A percentile compares a stretch with the other conserved stretches of the same genome.
These are phyloP conservation scores for Yamadazyma siamensis DNA, from an alignment of 1,139 yeast genomes.

Conservation along the genomic window DNA sequence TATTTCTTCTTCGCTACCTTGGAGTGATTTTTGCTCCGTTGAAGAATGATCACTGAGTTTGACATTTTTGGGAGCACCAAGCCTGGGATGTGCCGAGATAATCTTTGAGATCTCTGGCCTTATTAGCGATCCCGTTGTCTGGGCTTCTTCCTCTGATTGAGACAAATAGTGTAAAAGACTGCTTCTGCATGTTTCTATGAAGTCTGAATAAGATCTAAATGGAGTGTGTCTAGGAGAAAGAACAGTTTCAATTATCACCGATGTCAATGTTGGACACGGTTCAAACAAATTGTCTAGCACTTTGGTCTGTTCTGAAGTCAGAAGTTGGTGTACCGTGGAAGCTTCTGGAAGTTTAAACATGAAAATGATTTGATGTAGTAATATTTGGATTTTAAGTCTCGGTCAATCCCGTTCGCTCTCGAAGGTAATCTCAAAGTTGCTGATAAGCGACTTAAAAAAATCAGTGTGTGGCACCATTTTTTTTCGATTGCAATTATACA, in stretches of 20 bases:
- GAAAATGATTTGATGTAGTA: background rate
- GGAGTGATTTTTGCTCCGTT: conserved; percentile 67
- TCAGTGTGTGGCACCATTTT: too few relatives aligned
- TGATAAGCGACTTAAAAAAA: too few relatives aligned
- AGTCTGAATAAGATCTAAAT: conserved; percentile 35
- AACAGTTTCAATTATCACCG: conserved; percentile 35
- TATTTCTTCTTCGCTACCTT: conserved; percentile 46
- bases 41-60: conserved; percentile 62
- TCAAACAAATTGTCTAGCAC: conserved; percentile 61
- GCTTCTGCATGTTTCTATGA: conserved; percentile 50
- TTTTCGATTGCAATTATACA: too few relatives aligned
- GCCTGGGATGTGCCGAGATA: conserved; percentile 86
- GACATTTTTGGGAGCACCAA: conserved; percentile 57
- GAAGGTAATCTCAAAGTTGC: too few relatives aligned
- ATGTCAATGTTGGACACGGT: conserved; percentile 55
- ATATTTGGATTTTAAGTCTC: background rate
- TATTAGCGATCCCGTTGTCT: conserved; percentile 14
- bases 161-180: conserved; percentile 32
- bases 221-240: conserved; percentile 12
- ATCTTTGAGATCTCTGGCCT: conserved; percentile 44
- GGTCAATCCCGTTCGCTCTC: too few relatives aligned
- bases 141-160: conserved; percentile 19
- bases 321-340: too few relatives aligned
- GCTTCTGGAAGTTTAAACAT: conserved; percentile 20
- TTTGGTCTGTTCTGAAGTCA: conserved; percentile 23